Base-by-base conservation (phyloP, 257 asterid genomes). In the Linaria vulgaris region DNA sequence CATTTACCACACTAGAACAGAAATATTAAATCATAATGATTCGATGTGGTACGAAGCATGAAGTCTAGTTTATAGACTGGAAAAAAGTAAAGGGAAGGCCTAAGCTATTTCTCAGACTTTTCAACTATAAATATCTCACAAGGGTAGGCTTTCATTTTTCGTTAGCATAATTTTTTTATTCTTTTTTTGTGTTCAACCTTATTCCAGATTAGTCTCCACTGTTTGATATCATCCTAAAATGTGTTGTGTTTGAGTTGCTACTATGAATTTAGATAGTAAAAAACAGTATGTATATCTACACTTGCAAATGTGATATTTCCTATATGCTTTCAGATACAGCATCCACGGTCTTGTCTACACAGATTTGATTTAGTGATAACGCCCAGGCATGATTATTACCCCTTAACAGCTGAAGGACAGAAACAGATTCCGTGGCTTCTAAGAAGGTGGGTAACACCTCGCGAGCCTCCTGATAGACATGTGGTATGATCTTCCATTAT, bases 281-380 rank as follows among this genome's bases (percentile, higher is more conserved):
- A 55, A 49, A 9, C 65, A 43, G 25, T 51, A 41, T 19, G 46
- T 12, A 6, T 43, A 19, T 17, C 37, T 64, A 12, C 21, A 27
- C 34, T 65, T 71, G 63, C 7, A 37, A 37, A 23, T 68, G 64
- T 64, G 55, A 49, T 60, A 49, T 56, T 51, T 49, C 24, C 41
- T 11, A 59, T 60, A 43, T 78, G 56, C 53, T 82, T 70, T 67
- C 87, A 90, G 96, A 79, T 90, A 67, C 97, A 90, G 63, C 97
- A 90, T 76, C 97, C 97, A 17, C 83, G 97, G 71, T 80, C 95
- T 72, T 80, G 71, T 57, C 81, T 90, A 16, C 66, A 79, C 70
- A 80, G 95, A 76, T 90, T 90, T 82, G 96, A 90, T 76, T 79
- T 90, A 43, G 90, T 90, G 66, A 79, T 90, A 69, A 74, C 96